These are phyloP conservation scores for Eragrostis nindensis DNA, from an alignment of 176 grass and related monocot genomes.

Conservation along the genomic window DNA sequence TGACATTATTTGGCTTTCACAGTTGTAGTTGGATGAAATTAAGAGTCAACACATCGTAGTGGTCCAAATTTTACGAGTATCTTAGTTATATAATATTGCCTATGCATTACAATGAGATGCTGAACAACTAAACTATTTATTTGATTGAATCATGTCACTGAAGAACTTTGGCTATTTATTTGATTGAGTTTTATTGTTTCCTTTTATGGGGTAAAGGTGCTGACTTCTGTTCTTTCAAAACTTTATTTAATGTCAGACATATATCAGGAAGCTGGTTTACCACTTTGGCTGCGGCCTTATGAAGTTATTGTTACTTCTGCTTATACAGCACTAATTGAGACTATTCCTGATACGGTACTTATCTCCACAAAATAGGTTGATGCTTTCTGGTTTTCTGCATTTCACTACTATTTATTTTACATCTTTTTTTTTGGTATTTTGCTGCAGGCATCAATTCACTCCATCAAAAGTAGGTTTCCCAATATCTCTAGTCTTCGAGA, in stretches of 20 bases:
- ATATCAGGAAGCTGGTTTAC: slow-evolving; percentile 99
- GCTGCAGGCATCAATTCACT: slow-evolving; percentile 96
- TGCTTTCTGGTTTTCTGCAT: slow-evolving; percentile 2
- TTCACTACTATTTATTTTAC: slow-evolving; percentile 35
- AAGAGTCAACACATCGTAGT: not conserved
- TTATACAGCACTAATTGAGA: slow-evolving; percentile 98
- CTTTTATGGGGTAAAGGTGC: slow-evolving; percentile 8
- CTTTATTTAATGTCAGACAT: slow-evolving; percentile 66
- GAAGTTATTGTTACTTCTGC: slow-evolving; percentile 98
- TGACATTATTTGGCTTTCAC: not conserved
- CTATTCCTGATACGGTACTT: slow-evolving; percentile 95
- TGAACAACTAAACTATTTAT: slow-evolving; percentile 13
- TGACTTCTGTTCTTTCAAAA: slow-evolving; percentile 36
- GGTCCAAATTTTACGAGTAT: not conserved
- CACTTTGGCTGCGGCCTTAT: slow-evolving; percentile 98
- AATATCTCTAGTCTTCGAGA: slow-evolving; percentile 84
- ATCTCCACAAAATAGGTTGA: slow-evolving; percentile 18
- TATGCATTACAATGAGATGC: not conserved
- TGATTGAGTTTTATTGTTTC: slow-evolving; percentile 12
- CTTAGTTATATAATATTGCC: not conserved
- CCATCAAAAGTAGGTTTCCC: slow-evolving; percentile 96
- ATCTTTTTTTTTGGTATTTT: slow-evolving; percentile 24
- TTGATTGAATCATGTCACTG: not conserved
- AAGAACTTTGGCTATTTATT: slow-evolving; percentile 13
- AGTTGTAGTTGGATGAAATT: not conserved